Percentiles rank a stretch among this genome's conserved stretches.
phyloP scores from a whole-genome alignment of 2,329 filamentous ascomycete species.

The Colletotrichum trifolii region DNA sequence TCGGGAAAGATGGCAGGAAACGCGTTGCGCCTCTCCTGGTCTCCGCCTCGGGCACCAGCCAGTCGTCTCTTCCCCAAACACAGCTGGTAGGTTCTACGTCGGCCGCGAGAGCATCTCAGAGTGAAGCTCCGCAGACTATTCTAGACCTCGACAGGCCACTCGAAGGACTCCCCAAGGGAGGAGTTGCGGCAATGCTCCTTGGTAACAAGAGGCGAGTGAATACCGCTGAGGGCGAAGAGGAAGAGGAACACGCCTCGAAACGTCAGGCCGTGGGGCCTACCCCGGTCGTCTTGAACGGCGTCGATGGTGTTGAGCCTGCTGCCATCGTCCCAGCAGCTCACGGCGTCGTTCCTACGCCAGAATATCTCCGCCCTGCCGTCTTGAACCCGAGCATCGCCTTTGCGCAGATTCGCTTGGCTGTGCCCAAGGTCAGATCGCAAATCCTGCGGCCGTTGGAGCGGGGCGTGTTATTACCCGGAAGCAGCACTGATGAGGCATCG shows the following conservation, averaged over 20 bases:
- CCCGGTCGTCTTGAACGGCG: slow-evolving; percentile 79
- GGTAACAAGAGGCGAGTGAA: slow-evolving; percentile 92
- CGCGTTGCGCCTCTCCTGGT: slow-evolving; percentile 92
- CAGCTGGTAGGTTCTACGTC: slow-evolving; percentile 84
- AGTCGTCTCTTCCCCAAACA: slow-evolving; percentile 89
- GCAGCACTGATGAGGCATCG: slow-evolving; percentile 68
- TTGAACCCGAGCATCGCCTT: slow-evolving; percentile 83
- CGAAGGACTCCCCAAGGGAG: slow-evolving; percentile 90
- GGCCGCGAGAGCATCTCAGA: slow-evolving; percentile 66
- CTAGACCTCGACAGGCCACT: slow-evolving; percentile 94
- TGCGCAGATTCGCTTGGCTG: slow-evolving; percentile 85
- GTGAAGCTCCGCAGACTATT: slow-evolving; percentile 82
- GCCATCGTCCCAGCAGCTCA: slow-evolving; percentile 68
- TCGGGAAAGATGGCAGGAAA: slow-evolving; percentile 98
- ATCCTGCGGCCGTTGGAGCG: slow-evolving; percentile 85
- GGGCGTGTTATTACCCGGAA: slow-evolving; percentile 65
- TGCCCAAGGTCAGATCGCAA: slow-evolving; percentile 85
- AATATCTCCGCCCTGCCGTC: slow-evolving; percentile 88
- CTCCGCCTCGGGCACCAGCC: slow-evolving; percentile 86
- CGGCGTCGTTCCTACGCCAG: slow-evolving; percentile 77
- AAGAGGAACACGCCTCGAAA: slow-evolving; percentile 65
- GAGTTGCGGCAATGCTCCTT: slow-evolving; percentile 84
- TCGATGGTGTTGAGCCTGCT: slow-evolving; percentile 82
- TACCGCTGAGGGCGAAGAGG: slow-evolving; percentile 80
- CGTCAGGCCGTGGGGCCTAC: slow-evolving; percentile 74